Evolutionary conservation across 2,329 filamentous ascomycete genomes (phyloP), one percentile per base, ranked within the genome.

Genomic region (Sclerotinia spermophila): DNA sequence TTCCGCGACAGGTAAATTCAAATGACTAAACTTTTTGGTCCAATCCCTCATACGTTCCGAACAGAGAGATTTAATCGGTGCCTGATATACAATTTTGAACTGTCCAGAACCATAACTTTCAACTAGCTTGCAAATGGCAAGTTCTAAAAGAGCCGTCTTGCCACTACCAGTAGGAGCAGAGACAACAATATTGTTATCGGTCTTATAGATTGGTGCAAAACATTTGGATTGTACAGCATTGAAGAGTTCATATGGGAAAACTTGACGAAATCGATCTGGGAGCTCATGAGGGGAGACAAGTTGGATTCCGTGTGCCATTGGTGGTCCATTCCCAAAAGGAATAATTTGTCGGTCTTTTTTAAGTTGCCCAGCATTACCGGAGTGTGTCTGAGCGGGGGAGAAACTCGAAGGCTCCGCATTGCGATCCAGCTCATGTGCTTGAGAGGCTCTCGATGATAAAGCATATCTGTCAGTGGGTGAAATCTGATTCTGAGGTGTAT

Each of bases 201-300:
- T 87, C 8, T 84, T 82, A 78, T 92, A 95, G 0, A 92, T 84
- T 0, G 84, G 79, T 0, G 84, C 78, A 75, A 95, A 96, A 76
- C 90, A 93, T 77, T 90, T 93, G 0, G 93, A 96, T 77, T 96
- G 93, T 0, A 95, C 86, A 10, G 90, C 92, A 78, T 96, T 97
- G 82, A 97, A 93, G 0, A 91, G 80, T 1, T 88, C 85, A 74
- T 91, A 96, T 0, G 89, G 85, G 75, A 96, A 96, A 0, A 95
- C 79, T 1, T 86, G 81, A 33, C 88, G 87, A 74, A 93, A 88
- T 51, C 86, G 86, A 80, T 94, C 90, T 2, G 92, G 90, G 1
- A 96, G 82, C 17, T 86, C 83, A 71, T 86, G 82, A 1, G 86
- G 83, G 21, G 87, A 84, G 24, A 91, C 81, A 21, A 91, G 83